These are phyloP conservation scores for Apophysomyces sp. DNA, from an alignment of 371 early-diverging fungal species.

Conservation along the genomic window DNA sequence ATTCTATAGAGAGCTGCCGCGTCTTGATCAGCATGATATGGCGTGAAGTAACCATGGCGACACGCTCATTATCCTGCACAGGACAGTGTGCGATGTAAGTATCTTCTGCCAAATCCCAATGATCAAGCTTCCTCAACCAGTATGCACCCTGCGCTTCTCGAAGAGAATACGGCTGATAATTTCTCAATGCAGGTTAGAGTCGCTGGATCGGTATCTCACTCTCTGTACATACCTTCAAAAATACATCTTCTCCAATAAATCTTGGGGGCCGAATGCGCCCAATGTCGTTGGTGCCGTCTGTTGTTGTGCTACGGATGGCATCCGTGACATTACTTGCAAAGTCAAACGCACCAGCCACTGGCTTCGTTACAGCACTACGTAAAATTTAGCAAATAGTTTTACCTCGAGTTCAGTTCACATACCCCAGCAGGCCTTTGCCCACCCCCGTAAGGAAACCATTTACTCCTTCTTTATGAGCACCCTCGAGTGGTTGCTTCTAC, in stretches of 20 bases:
- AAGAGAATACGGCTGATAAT: constrained; percentile 65
- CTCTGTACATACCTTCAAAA: constrained; percentile 41
- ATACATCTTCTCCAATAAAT: constrained; percentile 79
- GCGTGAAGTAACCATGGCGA: constrained; percentile 70
- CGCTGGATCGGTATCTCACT: too few relatives aligned
- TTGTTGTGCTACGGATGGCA: constrained; percentile 43
- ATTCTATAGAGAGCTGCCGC: constrained; percentile 65
- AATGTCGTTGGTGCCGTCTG: constrained; percentile 73
- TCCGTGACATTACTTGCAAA: constrained; percentile 90
- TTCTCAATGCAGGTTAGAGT: not conserved
- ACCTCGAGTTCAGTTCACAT: not conserved
- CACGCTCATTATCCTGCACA: constrained; percentile 70
- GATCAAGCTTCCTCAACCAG: constrained; percentile 84
- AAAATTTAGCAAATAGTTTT: not conserved
- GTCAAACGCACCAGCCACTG: constrained; percentile 92
- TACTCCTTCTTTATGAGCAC: constrained; percentile 81
- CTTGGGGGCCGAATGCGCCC: constrained; percentile 83
- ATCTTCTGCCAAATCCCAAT: constrained; percentile 78
- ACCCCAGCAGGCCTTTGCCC: constrained; percentile 82
- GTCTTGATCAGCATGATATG: constrained; percentile 69
- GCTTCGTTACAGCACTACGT: constrained; percentile 83
- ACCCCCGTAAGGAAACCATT: constrained; percentile 86
- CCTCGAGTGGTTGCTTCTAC: constrained; percentile 78
- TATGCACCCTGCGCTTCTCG: constrained; percentile 89
- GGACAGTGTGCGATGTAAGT: constrained; percentile 85